These are phyloP conservation scores for Populus simonii DNA, from an alignment of 345 rosid species.

Conservation along the genomic window DNA sequence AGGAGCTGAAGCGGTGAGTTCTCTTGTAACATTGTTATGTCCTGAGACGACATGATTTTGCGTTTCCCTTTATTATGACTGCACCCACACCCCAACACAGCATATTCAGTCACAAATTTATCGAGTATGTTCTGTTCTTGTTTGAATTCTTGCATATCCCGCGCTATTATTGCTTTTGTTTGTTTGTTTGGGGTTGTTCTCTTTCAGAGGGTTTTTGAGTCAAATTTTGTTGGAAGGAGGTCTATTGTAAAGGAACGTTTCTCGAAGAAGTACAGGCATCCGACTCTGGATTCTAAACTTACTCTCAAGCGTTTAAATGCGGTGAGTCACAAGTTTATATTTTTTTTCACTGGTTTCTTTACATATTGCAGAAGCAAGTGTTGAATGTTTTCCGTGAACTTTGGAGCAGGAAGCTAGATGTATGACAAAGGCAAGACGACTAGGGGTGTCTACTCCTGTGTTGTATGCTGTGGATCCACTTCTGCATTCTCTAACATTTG, in stretches of 20 bases:
- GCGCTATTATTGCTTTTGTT: neutral
- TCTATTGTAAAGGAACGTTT: conserved; percentile 81
- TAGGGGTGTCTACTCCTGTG: conserved; percentile 78
- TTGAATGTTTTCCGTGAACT: neutral
- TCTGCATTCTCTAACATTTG: conserved; percentile 72
- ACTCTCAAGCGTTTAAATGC: conserved; percentile 85
- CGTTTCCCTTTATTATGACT: neutral
- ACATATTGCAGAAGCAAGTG: neutral
- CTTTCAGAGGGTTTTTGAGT: conserved; percentile 77
- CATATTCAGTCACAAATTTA: no score
- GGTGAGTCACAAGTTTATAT: conserved; percentile 32
- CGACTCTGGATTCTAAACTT: conserved; percentile 75
- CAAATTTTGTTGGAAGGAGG: conserved; percentile 67
- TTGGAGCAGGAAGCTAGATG: conserved; percentile 80
- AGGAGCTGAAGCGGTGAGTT: conserved; percentile 37
- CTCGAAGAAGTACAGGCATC: conserved; percentile 96
- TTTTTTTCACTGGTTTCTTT: neutral
- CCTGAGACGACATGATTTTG: neutral
- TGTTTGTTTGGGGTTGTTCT: neutral
- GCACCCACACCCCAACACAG: no score
- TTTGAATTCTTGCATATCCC: no score
- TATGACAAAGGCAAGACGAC: conserved; percentile 89
- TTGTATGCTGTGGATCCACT: conserved; percentile 71
- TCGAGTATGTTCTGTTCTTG: no score
- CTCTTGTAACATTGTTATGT: neutral